These are phyloP conservation scores for Suhomyces choctaworum DNA, from an alignment of 1,139 yeast species.

Conservation along the genomic window DNA sequence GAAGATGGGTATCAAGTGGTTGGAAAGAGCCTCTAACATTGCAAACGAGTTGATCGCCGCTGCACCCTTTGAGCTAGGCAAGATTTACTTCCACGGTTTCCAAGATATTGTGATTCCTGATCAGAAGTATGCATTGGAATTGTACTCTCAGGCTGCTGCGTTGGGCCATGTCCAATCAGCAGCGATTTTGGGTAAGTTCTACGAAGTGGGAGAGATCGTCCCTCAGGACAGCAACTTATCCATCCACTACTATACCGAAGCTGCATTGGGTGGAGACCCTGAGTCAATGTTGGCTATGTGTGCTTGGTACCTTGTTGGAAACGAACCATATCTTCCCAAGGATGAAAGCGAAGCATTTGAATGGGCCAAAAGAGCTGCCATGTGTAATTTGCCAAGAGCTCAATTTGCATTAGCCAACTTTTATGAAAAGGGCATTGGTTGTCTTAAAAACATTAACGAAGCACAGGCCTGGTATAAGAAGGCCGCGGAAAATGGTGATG, in stretches of 20 bases:
- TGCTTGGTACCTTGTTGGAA: conserved; percentile 95
- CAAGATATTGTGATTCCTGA: conserved; percentile 86
- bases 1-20: conserved; percentile 90
- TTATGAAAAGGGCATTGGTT: conserved; percentile 85
- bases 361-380: conserved; percentile 91
- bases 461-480: conserved; percentile 74
- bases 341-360: conserved; percentile 88
- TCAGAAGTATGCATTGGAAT: conserved; percentile 77
- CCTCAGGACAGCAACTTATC: conserved; percentile 83
- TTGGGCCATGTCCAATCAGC: conserved; percentile 84
- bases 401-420: conserved; percentile 86
- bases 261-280: conserved; percentile 86
- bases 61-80: conserved; percentile 91
- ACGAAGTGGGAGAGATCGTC: conserved; percentile 79
- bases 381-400: conserved; percentile 72
- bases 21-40: conserved; percentile 78
- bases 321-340: conserved; percentile 74
- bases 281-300: conserved; percentile 90
- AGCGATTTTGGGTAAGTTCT: conserved; percentile 74
- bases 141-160: conserved; percentile 87
- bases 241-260: conserved; percentile 89
- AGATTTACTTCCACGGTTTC: conserved; percentile 81
- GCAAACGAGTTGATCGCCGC: conserved; percentile 86
- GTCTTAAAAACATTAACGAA: conserved; percentile 54
- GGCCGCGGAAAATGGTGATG: conserved; percentile 76